Evolutionary conservation across 176 grass and related monocot genomes (phyloP), one percentile per base, ranked within the genome.

Genomic region (Alloteropsis semialata): DNA sequence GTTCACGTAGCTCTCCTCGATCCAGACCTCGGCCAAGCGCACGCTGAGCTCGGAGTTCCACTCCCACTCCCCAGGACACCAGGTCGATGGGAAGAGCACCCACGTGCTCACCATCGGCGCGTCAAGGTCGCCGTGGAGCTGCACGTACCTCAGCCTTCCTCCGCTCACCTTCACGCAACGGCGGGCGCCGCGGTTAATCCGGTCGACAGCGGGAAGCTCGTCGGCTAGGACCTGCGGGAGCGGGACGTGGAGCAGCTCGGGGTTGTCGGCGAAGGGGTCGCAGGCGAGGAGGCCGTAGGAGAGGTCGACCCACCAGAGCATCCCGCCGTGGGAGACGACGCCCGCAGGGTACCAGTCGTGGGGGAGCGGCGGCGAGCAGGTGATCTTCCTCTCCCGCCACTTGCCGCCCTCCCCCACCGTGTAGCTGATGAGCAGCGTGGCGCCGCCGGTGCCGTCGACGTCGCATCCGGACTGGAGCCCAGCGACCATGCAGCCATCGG

Each of bases 271-370:
- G 18, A 38, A 66, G 18, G 64, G 64, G 34, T 66, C 34, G 34
- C 19, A 39, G 0, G 64, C 9, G 15, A 66, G 64, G 34, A 66
- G 25, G 27, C 76, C 58, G 27, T 63, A 78, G 2, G 76, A 63
- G 57, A 78, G 76, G 17, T 78, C 76, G 9, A 64, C n/a, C 76
- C 56, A 78, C 76, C 76, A 78, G 57, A 78, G 76, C 58, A 30
- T 64, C 16, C 76, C 58, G 18, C 17, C 58, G 41, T 78, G 29
- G 58, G 76, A 64, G 58, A 48, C 42, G 41, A 78, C 76, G 41
- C 10, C 27, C 27, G 64, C 76, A 28, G 0, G 9, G 7, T 3
- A n/a, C 41, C 41, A 78, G 2, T 13, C 0, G 38, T 1, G 57
- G 11, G 2, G 48, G n/a, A 49, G 64, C 34, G 33, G 78, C 9